phyloP scores from a whole-genome alignment of 352 stramenopile species.

The Pythium rishiriense region DNA sequence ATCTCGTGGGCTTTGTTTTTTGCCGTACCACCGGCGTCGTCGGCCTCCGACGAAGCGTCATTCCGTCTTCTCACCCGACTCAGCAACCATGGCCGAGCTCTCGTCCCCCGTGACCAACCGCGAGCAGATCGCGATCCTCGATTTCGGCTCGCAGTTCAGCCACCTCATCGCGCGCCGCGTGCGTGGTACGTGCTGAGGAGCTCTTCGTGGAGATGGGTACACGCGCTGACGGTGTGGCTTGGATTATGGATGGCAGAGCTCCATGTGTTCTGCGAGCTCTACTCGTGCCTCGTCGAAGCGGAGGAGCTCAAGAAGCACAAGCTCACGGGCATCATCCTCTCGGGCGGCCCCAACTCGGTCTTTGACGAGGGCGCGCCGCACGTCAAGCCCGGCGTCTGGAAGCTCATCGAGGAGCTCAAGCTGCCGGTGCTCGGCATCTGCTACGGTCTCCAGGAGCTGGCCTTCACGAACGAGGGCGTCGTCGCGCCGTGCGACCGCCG shows the following conservation, averaged over 20 bases:
- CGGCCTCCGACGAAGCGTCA: background rate
- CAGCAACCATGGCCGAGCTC: slow-evolving; percentile 54
- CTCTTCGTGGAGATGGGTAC: too few relatives aligned
- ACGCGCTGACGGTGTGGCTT: too few relatives aligned
- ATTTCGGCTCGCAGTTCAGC: slow-evolving; percentile 99
- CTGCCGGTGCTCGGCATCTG: slow-evolving; percentile 98
- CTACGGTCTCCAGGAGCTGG: slow-evolving; percentile 95
- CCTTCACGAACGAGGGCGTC: slow-evolving; percentile 94
- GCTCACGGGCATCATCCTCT: slow-evolving; percentile 97
- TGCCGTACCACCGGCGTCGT: slow-evolving; percentile 28
- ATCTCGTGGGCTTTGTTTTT: background rate
- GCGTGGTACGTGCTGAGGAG: slow-evolving; percentile 80
- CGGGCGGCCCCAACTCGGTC: slow-evolving; percentile 95
- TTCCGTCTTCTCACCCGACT: slow-evolving; percentile 9
- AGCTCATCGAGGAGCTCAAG: slow-evolving; percentile 95
- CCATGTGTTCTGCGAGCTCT: slow-evolving; percentile 99
- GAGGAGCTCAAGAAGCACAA: slow-evolving; percentile 93
- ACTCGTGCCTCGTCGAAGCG: slow-evolving; percentile 95
- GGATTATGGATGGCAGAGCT: slow-evolving; percentile 72
- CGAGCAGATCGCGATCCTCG: slow-evolving; percentile 97
- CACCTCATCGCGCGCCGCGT: slow-evolving; percentile 99
- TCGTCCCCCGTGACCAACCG: slow-evolving; percentile 85
- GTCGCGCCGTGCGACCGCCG: slow-evolving; percentile 93
- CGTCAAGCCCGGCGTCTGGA: slow-evolving; percentile 93
- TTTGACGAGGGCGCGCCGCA: slow-evolving; percentile 97